These are phyloP conservation scores for Boehmeria nivea DNA, from an alignment of 306 rosid species.

Conservation along the genomic window DNA sequence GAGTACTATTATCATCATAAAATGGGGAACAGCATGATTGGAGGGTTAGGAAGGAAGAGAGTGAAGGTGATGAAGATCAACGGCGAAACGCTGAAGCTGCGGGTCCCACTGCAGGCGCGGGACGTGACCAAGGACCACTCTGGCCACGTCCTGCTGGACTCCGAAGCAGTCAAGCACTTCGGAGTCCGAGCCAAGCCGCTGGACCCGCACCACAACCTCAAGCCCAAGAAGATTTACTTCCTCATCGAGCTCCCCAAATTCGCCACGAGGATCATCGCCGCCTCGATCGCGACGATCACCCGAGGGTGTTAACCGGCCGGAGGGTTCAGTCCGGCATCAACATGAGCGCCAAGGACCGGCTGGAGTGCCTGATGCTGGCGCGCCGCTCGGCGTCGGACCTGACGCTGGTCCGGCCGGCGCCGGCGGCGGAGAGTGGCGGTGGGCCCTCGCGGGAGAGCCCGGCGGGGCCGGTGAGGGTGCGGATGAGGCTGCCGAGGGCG, in stretches of 20 bases:
- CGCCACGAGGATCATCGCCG: not conserved
- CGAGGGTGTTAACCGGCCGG: not conserved
- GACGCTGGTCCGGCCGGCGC: slow-evolving; percentile 17
- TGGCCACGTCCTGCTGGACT: slow-evolving; percentile 50
- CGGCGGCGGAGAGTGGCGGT: slow-evolving; percentile 1
- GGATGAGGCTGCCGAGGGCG: slow-evolving; percentile 59
- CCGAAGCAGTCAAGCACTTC: slow-evolving; percentile 46
- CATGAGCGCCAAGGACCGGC: slow-evolving; percentile 64
- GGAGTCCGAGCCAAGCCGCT: slow-evolving; percentile 71
- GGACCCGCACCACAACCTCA: slow-evolving; percentile 48
- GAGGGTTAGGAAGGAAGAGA: slow-evolving; percentile 37
- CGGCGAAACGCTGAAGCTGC: slow-evolving; percentile 64
- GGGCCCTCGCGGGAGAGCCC: slow-evolving; percentile 3
- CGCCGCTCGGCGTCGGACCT: slow-evolving; percentile 62
- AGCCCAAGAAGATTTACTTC: slow-evolving; percentile 56
- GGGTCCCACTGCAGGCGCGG: slow-evolving; percentile 46
- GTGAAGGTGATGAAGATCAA: slow-evolving; percentile 75
- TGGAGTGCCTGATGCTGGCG: slow-evolving; percentile 68
- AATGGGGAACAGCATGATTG: slow-evolving; percentile 71
- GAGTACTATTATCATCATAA: not conserved
- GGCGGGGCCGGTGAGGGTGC: slow-evolving; percentile 38
- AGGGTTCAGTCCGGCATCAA: slow-evolving; percentile 55
- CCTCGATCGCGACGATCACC: not conserved
- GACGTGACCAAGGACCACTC: slow-evolving; percentile 63
- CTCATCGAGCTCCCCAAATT: slow-evolving; percentile 47